Conservation (phyloP, 306 rosid species). For the Ziziphus jujuba region DNA sequence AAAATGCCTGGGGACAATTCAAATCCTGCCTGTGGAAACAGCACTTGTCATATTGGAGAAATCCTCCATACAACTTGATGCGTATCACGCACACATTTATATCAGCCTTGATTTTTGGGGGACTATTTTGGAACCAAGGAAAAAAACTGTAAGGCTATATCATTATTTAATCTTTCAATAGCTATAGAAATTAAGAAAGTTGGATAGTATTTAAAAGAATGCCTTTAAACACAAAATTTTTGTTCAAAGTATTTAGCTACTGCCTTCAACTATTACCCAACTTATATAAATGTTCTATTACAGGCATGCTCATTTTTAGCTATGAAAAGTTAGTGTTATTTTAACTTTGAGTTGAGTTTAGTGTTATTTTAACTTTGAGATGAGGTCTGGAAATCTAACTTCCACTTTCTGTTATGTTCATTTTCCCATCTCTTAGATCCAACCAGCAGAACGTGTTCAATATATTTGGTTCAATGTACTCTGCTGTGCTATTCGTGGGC, state of each 20-base stretch:
- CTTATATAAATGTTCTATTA: too few species aligned
- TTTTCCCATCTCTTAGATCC: conserved; percentile 23
- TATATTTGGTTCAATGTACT: conserved; percentile 43
- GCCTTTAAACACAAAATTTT: background rate
- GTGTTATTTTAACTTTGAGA: too few species aligned
- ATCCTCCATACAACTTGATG: conserved; percentile 43
- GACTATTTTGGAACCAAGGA: conserved; percentile 40
- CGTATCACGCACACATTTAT: conserved; percentile 28
- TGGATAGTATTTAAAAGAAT: background rate
- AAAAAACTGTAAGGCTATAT: conserved; percentile 22
- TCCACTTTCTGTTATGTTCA: background rate
- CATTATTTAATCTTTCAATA: background rate
- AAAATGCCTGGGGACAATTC: conserved; percentile 39
- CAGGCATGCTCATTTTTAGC: too few species aligned
- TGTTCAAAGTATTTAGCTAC: background rate
- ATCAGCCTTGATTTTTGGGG: conserved; percentile 35
- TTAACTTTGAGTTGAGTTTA: background rate
- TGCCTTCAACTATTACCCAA: too few species aligned
- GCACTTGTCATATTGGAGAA: conserved; percentile 48
- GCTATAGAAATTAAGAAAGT: background rate
- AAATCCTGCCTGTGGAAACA: conserved; percentile 51
- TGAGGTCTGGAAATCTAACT: background rate
- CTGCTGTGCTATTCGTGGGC: conserved; percentile 42
- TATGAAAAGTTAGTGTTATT: too few species aligned
- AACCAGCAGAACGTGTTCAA: conserved; percentile 48